phyloP scores from a whole-genome alignment of 2,329 filamentous ascomycete species.

The Fonsecaea erecta region DNA sequence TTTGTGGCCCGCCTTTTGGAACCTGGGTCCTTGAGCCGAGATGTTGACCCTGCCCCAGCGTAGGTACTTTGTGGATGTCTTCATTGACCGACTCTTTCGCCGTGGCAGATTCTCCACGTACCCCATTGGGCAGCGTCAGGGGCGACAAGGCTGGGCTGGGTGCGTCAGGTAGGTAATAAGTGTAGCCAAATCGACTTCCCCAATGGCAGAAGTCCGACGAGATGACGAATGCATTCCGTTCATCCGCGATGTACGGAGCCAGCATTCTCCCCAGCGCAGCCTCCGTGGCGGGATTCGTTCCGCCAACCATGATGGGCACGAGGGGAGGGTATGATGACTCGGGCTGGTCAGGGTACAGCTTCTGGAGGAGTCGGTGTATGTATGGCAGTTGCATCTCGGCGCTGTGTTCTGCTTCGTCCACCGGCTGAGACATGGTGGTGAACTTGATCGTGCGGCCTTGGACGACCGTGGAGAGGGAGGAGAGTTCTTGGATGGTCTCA shows the following conservation, averaged over 20 bases:
- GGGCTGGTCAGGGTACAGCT: conserved; percentile 55
- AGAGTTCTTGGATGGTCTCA: conserved; percentile 48
- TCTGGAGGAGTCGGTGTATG: conserved; percentile 75
- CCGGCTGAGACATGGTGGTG: conserved; percentile 62
- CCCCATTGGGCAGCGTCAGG: conserved; percentile 44
- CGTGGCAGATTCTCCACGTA: conserved; percentile 33
- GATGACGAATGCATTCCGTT: conserved; percentile 77
- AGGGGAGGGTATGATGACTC: conserved; percentile 69
- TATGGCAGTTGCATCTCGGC: conserved; percentile 97
- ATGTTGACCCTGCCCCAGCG: conserved; percentile 32
- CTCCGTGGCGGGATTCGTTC: conserved; percentile 69
- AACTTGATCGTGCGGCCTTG: conserved; percentile 42
- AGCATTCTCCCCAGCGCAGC: conserved; percentile 71
- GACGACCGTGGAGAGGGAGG: conserved; percentile 39
- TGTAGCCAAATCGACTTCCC: conserved; percentile 83
- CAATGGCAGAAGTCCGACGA: conserved; percentile 98
- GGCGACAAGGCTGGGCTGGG: conserved; percentile 50
- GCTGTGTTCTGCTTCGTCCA: conserved; percentile 86
- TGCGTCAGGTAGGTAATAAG: conserved; percentile 68
- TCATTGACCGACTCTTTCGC: conserved; percentile 36
- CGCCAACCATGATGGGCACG: conserved; percentile 84
- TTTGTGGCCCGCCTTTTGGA: conserved; percentile 50
- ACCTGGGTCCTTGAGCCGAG: conserved; percentile 28
- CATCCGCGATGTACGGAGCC: conserved; percentile 75
- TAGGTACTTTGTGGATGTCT: conserved; percentile 37